Evolutionary conservation across 192 early-diverging fungal species (phyloP).

Genomic region (Backusella westeae): DNA sequence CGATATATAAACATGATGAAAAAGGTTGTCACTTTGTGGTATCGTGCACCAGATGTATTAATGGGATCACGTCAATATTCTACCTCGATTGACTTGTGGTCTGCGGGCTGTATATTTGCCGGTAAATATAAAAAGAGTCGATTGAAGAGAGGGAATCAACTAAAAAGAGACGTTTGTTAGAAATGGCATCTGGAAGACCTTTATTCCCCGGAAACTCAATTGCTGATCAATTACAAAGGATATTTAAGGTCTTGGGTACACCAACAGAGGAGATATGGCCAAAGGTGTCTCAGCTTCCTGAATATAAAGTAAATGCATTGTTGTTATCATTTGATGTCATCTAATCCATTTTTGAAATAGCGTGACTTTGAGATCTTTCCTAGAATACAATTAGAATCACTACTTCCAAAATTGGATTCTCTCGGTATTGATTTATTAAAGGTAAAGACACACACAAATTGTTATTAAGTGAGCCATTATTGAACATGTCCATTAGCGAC

Average conservation of each 20-base stretch:
- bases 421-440: slow-evolving; percentile 84
- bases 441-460: slow-evolving; percentile 28
- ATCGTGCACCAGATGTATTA: slow-evolving; percentile 84
- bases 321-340: background rate
- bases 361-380: slow-evolving; percentile 76
- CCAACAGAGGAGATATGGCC: slow-evolving; percentile 86
- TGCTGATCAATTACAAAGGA: slow-evolving; percentile 82
- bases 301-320: slow-evolving; percentile 65
- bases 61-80: slow-evolving; percentile 88
- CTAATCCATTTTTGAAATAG: slow-evolving; percentile 11
- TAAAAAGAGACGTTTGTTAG: slow-evolving; percentile 29
- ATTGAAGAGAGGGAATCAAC: background rate
- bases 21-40: slow-evolving; percentile 83
- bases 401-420: slow-evolving; percentile 82
- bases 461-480: background rate
- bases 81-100: slow-evolving; percentile 88
- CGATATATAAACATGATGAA: background rate
- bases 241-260: slow-evolving; percentile 89
- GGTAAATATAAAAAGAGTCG: slow-evolving; percentile 29
- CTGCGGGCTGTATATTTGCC: slow-evolving; percentile 86
- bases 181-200: slow-evolving; percentile 86
- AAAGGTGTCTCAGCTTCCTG: slow-evolving; percentile 78
- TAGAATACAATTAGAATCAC: slow-evolving; percentile 64
- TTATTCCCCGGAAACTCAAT: slow-evolving; percentile 90
- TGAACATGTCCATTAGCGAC: slow-evolving; percentile 23